phyloP scores from a whole-genome alignment of 2,329 filamentous ascomycete species.

The Gaeumannomyces sp. region DNA sequence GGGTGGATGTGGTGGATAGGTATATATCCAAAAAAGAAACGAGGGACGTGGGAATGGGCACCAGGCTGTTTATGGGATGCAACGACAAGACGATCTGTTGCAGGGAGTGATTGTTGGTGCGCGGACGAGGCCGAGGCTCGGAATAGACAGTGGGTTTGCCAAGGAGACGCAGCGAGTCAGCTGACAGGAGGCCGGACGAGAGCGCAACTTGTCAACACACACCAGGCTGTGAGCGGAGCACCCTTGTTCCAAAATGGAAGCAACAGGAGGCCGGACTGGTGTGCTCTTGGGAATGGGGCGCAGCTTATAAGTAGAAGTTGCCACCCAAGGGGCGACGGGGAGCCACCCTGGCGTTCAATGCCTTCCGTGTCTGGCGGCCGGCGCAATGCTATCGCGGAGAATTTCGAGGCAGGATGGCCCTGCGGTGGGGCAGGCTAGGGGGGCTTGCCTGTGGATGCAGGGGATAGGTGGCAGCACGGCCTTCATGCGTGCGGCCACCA shows the following conservation, averaged over 20 bases:
- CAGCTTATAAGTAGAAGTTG: neutral
- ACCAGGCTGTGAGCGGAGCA: no score
- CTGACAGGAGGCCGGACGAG: neutral
- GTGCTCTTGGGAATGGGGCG: neutral
- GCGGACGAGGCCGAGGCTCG: neutral
- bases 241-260: no score
- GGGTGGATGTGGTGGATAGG: neutral
- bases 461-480: neutral
- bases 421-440: neutral
- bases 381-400: neutral
- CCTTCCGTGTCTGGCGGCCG: no score
- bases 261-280: neutral
- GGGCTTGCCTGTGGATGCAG: neutral
- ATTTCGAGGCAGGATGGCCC: neutral
- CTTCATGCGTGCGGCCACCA: neutral
- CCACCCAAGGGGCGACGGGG: neutral
- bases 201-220: neutral
- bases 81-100: constrained; percentile 5
- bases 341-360: neutral
- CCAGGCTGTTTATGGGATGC: neutral
- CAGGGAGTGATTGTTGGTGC: neutral
- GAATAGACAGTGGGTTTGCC: neutral
- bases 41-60: neutral
- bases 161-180: neutral
- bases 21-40: constrained; percentile 5